Conservation (phyloP, 208 protist genomes). For the Porcisia deanei region DNA sequence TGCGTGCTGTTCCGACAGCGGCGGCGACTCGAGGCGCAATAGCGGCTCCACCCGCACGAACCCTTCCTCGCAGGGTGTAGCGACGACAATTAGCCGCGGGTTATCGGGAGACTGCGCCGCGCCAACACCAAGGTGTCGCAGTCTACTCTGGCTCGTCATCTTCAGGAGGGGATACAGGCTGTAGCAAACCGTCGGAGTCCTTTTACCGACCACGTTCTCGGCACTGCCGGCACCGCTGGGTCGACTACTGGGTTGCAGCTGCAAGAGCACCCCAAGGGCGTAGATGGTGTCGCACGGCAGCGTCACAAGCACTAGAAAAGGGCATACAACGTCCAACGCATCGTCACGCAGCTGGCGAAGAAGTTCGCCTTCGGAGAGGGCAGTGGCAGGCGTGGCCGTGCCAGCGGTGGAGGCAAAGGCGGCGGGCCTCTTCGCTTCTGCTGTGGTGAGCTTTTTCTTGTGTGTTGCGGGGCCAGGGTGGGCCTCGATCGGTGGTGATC, state of each 20-base stretch:
- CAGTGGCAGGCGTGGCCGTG: not conserved
- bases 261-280: conserved; percentile 30
- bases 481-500: not conserved
- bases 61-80: conserved; percentile 60
- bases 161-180: conserved; percentile 44
- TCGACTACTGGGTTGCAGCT: conserved; percentile 16
- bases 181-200: conserved; percentile 24
- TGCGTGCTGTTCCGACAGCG: not conserved
- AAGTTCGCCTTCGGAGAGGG: conserved; percentile 17
- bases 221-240: not conserved
- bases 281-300: conserved; percentile 35
- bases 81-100: conserved; percentile 35
- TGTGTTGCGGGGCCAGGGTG: not conserved
- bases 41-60: conserved; percentile 49
- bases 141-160: conserved; percentile 38
- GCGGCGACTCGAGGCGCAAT: not conserved
- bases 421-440: not conserved
- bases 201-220: not conserved
- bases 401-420: not conserved
- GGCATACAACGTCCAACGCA: conserved; percentile 33
- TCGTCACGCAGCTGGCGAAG: conserved; percentile 27
- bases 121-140: conserved; percentile 52
- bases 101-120: conserved; percentile 52
- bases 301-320: conserved; percentile 28
- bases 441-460: not conserved